Percentiles rank a stretch among this genome's conserved stretches.
Evolutionary conservation across 345 rosid species (phyloP).

Genomic region (Hibiscus trionum): DNA sequence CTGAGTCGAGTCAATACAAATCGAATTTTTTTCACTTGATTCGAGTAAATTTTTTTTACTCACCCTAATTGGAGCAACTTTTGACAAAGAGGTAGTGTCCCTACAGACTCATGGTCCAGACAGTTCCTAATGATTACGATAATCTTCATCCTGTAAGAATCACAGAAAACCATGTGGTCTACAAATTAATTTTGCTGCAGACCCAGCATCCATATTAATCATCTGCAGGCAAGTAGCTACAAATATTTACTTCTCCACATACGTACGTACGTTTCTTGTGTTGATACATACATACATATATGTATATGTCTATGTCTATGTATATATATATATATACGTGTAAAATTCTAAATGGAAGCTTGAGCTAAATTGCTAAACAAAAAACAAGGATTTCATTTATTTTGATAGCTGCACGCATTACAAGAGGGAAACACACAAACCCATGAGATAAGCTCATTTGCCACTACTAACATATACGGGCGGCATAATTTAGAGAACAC

Average conservation of each 20-base stretch:
- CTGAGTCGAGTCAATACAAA: too few relatives aligned
- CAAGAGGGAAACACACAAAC: not conserved
- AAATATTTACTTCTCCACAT: not conserved
- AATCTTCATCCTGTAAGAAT: not conserved
- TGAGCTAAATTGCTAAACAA: not conserved
- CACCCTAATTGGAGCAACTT: too few relatives aligned
- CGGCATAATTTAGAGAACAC: not conserved
- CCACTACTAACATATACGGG: not conserved
- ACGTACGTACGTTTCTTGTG: not conserved
- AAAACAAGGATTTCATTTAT: constrained; percentile 1
- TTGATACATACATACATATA: too few relatives aligned
- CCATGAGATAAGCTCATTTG: not conserved
- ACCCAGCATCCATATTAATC: not conserved
- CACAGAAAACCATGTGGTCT: not conserved
- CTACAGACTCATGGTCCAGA: too few relatives aligned
- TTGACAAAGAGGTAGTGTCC: too few relatives aligned
- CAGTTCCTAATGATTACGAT: not conserved
- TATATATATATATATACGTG: too few relatives aligned
- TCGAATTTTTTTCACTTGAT: too few relatives aligned
- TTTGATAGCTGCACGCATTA: not conserved
- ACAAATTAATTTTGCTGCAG: not conserved
- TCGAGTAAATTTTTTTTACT: too few relatives aligned
- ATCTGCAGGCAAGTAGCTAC: not conserved
- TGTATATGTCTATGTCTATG: too few relatives aligned
- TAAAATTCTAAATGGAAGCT: not conserved